These are phyloP conservation scores for Eragrostis curvula DNA, from an alignment of 176 grass and related monocot genomes.

Conservation along the genomic window DNA sequence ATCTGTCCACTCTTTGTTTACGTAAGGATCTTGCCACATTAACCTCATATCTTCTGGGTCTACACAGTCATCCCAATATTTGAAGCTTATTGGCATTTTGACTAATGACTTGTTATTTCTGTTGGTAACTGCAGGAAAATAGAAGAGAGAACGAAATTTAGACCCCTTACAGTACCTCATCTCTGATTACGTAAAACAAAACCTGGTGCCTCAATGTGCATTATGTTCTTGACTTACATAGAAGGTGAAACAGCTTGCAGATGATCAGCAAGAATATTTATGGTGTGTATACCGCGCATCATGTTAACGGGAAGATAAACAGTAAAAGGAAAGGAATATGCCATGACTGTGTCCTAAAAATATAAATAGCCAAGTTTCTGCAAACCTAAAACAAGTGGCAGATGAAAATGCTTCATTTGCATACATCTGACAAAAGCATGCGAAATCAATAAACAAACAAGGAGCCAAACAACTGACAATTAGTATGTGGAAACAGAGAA, in stretches of 20 bases:
- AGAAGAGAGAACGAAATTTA: not conserved
- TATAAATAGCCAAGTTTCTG: not conserved
- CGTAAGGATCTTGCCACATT: conserved; percentile 79
- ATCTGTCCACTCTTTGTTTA: conserved; percentile 90
- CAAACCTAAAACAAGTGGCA: conserved; percentile 19
- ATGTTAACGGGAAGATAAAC: not conserved
- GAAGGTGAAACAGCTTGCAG: not conserved
- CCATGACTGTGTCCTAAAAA: not conserved
- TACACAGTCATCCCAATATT: conserved; percentile 95
- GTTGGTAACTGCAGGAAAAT: not conserved
- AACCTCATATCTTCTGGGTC: conserved; percentile 76
- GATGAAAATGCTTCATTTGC: not conserved
- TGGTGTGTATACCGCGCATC: not conserved
- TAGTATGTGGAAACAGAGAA: not conserved
- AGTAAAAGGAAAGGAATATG: conserved; percentile 7
- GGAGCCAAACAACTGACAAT: not conserved
- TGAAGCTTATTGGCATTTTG: conserved; percentile 84
- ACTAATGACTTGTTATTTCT: conserved; percentile 22
- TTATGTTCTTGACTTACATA: not conserved
- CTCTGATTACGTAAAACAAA: conserved; percentile 18
- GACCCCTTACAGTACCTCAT: not conserved
- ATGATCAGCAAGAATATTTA: not conserved
- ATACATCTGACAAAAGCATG: not conserved
- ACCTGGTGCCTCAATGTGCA: not conserved
- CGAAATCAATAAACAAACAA: not conserved